Conservation (phyloP, 2,329 filamentous ascomycete species). For the Cytospora piceicola region DNA sequence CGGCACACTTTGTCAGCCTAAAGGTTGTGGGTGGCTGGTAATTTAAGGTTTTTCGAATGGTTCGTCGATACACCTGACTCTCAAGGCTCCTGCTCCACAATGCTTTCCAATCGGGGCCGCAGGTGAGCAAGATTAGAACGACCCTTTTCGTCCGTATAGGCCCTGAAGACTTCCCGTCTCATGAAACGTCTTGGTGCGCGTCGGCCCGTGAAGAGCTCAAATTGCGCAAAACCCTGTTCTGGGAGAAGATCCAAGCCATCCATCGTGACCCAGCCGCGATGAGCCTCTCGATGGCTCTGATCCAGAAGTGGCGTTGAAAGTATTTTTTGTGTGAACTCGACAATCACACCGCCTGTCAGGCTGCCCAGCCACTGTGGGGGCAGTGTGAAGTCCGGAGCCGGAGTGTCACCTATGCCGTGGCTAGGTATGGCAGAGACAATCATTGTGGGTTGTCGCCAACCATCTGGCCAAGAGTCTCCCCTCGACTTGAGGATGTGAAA, state of each 20-base stretch:
- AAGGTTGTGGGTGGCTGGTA: not conserved
- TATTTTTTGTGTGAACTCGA: conserved; percentile 76
- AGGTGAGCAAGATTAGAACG: conserved; percentile 46
- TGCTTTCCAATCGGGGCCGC: conserved; percentile 45
- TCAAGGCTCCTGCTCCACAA: conserved; percentile 47
- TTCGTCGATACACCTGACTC: conserved; percentile 2
- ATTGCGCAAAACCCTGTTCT: conserved; percentile 81
- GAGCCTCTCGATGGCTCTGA: conserved; percentile 64
- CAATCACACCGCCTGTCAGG: conserved; percentile 73
- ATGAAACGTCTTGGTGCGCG: conserved; percentile 71
- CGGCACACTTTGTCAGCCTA: not conserved
- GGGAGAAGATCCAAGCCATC: conserved; percentile 76
- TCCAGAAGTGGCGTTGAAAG: conserved; percentile 71
- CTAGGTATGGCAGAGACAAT: conserved; percentile 78
- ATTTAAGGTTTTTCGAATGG: not conserved
- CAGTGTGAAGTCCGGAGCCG: conserved; percentile 71
- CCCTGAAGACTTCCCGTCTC: conserved; percentile 64
- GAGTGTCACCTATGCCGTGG: conserved; percentile 64
- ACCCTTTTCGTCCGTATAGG: conserved; percentile 49
- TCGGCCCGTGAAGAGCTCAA: conserved; percentile 77
- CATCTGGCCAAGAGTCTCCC: conserved; percentile 66
- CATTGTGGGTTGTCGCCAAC: conserved; percentile 69
- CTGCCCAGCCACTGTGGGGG: conserved; percentile 72
- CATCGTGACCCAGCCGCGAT: conserved; percentile 72
- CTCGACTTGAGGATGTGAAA: conserved; percentile 64